Base-by-base conservation (phyloP, 2,329 filamentous ascomycete genomes). In the Trichoderma simmonsii region DNA sequence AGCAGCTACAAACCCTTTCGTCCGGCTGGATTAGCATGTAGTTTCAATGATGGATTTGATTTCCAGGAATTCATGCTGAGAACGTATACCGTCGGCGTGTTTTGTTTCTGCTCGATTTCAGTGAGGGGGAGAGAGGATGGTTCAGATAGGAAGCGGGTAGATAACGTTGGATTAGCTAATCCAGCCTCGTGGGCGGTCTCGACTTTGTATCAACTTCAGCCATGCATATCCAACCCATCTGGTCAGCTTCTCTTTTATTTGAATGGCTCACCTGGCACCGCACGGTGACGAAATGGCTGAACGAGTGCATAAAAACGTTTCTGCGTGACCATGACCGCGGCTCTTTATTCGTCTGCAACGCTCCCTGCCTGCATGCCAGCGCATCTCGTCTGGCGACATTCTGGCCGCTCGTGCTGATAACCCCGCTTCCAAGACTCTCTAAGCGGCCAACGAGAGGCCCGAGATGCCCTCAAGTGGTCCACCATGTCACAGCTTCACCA, bases 341-440 rank as follows among this genome's bases (percentile, higher is more conserved):
- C 59, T 65, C 43, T 56, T 71, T 28, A 73, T 73, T 73, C 68
- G 71, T 63, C 71, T 60, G 36, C 71, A 26, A 68, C 51, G 64
- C 54, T 67, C 70, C 68, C 63, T 48, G 56, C 71, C 71, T 72
- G 71, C 71, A 73, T 62, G 67, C 71, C 68, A 73, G 61, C 71
- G 51, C 61, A 73, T 71, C 61, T 60, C 60, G 54, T 57, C 67
- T 71, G 67, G 71, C 54, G 71, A 63, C 61, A 62, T 60, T 70
- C 56, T 69, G 67, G 34, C 36, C 61, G 39, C 60, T 71, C 59
- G 64, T 69, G 71, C 64, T 63, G 56, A 54, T 64, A 68, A 64
- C 59, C 71, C 64, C 65, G 71, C 71, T 70, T 65, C 66, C 54
- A 63, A 64, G 32, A 48, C 71, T 43, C 59, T 62, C n/a, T 30